These are phyloP conservation scores for Macrocystidia cucumis DNA, from an alignment of 1,284 basidiomycete genomes.

Conservation along the genomic window DNA sequence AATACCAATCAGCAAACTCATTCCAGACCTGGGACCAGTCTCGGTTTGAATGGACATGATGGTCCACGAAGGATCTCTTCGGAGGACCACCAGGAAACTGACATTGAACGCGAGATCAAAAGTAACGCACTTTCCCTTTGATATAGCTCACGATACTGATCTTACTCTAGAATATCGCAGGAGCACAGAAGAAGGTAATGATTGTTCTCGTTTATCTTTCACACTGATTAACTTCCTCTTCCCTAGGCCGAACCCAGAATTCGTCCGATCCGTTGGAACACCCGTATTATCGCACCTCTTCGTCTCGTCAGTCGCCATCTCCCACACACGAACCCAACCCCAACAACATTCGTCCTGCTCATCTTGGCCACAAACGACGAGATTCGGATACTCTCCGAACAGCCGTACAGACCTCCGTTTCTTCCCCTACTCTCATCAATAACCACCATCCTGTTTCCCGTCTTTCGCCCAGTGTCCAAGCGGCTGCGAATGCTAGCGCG, in stretches of 20 bases:
- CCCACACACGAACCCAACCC: slow-evolving; percentile 17
- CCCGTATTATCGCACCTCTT: not conserved
- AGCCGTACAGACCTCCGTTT: too few species aligned
- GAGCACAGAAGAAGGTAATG: too few species aligned
- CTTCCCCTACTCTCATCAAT: slow-evolving; percentile 26
- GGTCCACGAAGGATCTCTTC: slow-evolving; percentile 42
- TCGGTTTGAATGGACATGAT: slow-evolving; percentile 23
- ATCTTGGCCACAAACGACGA: slow-evolving; percentile 58
- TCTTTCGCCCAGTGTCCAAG: slow-evolving; percentile 5
- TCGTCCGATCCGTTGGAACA: too few species aligned
- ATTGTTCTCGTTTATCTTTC: slow-evolving; percentile 3
- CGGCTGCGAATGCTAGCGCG: slow-evolving; percentile 11
- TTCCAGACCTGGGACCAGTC: slow-evolving; percentile 46
- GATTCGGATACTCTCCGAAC: slow-evolving; percentile 74
- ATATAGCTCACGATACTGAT: too few species aligned
- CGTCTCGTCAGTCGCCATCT: slow-evolving; percentile 44
- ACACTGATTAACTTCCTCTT: slow-evolving; percentile 7
- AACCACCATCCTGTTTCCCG: slow-evolving; percentile 14
- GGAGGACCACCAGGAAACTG: slow-evolving; percentile 41
- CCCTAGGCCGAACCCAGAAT: too few species aligned
- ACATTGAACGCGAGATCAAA: slow-evolving; percentile 22
- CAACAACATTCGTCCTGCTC: slow-evolving; percentile 18
- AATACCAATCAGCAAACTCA: too few species aligned
- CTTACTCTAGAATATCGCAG: too few species aligned
- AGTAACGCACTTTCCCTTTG: too few species aligned